Evolutionary conservation across 345 rosid genomes (phyloP).

Genomic region (Cardiospermum halicacabum): DNA sequence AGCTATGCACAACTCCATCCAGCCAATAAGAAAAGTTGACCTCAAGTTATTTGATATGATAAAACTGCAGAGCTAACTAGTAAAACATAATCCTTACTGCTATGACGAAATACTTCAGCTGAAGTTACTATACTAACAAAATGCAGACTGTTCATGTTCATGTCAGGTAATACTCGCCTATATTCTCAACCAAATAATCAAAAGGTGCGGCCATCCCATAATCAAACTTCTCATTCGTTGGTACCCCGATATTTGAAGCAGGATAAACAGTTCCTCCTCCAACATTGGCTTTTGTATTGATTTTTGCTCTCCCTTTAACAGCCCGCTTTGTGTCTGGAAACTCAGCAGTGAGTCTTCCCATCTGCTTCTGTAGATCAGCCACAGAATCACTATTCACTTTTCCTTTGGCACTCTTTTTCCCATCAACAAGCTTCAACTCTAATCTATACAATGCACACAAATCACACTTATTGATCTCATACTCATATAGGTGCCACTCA

Average conservation of each 20-base stretch:
- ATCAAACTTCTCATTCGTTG: slow-evolving; percentile 42
- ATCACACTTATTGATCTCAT: slow-evolving; percentile 88
- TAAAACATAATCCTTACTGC: slow-evolving; percentile 8
- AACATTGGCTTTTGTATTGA: slow-evolving; percentile 39
- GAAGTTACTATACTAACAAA: slow-evolving; percentile 8
- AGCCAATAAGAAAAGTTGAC: slow-evolving; percentile 19
- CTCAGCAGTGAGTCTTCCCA: slow-evolving; percentile 89
- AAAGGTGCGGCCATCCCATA: slow-evolving; percentile 56
- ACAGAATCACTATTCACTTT: slow-evolving; percentile 68
- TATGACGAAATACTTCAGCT: slow-evolving; percentile 14
- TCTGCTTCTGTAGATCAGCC: slow-evolving; percentile 90
- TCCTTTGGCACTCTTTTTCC: slow-evolving; percentile 80
- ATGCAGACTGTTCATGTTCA: slow-evolving; percentile 10
- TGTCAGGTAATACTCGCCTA: slow-evolving; percentile 53
- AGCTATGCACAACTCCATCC: slow-evolving; percentile 22
- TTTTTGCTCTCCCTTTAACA: slow-evolving; percentile 60
- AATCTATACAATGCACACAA: slow-evolving; percentile 93
- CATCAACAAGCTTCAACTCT: slow-evolving; percentile 90
- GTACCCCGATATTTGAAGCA: slow-evolving; percentile 35
- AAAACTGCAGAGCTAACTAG: slow-evolving; percentile 17
- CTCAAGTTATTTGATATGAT: slow-evolving; percentile 20
- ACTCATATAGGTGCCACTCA: slow-evolving; percentile 98
- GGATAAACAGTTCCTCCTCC: slow-evolving; percentile 40
- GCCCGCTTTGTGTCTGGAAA: slow-evolving; percentile 72
- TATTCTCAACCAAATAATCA: slow-evolving; percentile 62